Evolutionary conservation across 1,284 basidiomycete species (phyloP), one percentile per base, ranked within the genome.

Genomic region (Schizophyllum amplum): DNA sequence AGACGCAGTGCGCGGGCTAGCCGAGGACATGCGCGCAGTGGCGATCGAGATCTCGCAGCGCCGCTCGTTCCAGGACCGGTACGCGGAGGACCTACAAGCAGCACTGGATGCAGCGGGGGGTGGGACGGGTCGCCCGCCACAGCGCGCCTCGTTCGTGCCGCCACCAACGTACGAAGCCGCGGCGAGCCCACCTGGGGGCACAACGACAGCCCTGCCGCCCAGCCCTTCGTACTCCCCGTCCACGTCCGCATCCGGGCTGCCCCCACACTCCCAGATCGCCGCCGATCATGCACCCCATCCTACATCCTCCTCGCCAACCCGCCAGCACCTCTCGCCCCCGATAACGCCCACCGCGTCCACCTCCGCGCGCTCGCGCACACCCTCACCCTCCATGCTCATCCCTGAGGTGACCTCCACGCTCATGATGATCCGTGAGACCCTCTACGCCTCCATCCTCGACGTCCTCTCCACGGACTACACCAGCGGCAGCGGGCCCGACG

Each of bases 31-130:
- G 13, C 78, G 87, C 17, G 84, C 87, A 0, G 85, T 91, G 0
- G 85, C 88, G 0, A 89, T 90, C 55, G 87, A 90, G 64, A 89
- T 90, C 62, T 86, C 84, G 59, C 88, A 90, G 69, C 71, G 90
- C 4, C 73, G 90, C n/a, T 83, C 86, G 0, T 92, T 92, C 70
- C 90, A 92, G 67, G 80, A 88, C 60, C 75, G 87, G 6, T 92
- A 87, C 64, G 82, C 81, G 0, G 66, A 69, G 4, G 90, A 89
- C 66, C 69, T 92, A 2, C 87, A 92, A 67, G 85, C 83, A 1
- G 90, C 87, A 0, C 73, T 92, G 53, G 86, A 91, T 63, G 77
- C 82, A 0, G 82, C 33, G 33, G 33, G 17, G 33, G 33, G 33
- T 42, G 33, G n/a, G n/a, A n/a, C n/a, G n/a, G n/a, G n/a, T n/a